These are phyloP conservation scores for Phytophthora pistaciae DNA, from an alignment of 352 stramenopile genomes.

Conservation along the genomic window DNA sequence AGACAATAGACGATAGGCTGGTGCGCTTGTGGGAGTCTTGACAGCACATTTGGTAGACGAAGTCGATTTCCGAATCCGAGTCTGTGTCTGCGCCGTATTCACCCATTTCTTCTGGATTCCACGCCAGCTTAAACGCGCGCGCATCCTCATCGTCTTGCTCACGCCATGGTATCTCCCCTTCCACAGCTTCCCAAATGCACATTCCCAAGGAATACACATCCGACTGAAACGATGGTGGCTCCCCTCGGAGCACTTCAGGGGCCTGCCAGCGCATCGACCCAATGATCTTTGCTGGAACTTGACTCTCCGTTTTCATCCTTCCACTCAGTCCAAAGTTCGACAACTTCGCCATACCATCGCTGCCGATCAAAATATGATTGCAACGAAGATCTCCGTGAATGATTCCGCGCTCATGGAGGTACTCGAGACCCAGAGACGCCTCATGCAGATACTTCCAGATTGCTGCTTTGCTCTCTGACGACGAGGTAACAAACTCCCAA, in stretches of 20 bases:
- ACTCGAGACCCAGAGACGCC: slow-evolving; percentile 10
- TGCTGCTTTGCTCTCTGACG: background rate
- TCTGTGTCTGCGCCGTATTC: background rate
- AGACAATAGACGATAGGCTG: slow-evolving; percentile 2
- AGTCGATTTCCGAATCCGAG: background rate
- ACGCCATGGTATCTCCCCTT: slow-evolving; percentile 1
- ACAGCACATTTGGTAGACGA: slow-evolving; percentile 8
- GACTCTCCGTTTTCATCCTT: background rate
- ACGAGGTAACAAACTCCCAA: background rate
- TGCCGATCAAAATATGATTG: slow-evolving; percentile 39
- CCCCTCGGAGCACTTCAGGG: slow-evolving; percentile 13
- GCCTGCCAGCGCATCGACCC: slow-evolving; percentile 15
- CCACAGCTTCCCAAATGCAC: slow-evolving; percentile 27
- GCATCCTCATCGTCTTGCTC: background rate
- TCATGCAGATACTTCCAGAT: slow-evolving; percentile 14
- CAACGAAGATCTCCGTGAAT: slow-evolving; percentile 36
- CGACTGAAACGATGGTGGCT: background rate
- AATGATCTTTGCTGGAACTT: background rate
- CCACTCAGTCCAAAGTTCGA: slow-evolving; percentile 32
- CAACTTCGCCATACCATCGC: slow-evolving; percentile 29
- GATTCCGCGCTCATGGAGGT: slow-evolving; percentile 17
- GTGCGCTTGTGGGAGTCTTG: background rate
- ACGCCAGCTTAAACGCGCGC: no score
- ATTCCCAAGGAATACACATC: slow-evolving; percentile 28
- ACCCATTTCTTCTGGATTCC: background rate